Evolutionary conservation across 352 stramenopile genomes (phyloP), one percentile per base, ranked within the genome.

Genomic region (Plasmopara viticola): DNA sequence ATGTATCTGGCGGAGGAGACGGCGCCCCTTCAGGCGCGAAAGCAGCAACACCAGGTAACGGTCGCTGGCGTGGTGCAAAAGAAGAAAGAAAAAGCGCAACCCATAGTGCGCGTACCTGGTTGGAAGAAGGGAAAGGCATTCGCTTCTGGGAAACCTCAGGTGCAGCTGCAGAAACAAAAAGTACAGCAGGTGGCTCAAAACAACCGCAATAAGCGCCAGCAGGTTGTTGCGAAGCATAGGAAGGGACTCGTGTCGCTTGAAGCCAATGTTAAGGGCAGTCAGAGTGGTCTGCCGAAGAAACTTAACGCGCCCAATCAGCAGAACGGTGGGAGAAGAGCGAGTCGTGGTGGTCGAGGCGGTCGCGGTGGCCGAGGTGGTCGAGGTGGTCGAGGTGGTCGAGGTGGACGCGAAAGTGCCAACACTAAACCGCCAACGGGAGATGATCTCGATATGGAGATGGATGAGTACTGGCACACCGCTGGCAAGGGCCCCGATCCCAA

Each of bases 401-500:
- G 68, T 0, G 63, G 68, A 2, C 63, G 63, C 35, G 66, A 56
- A 53, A 64, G 64, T 13, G 31, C 38, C 20, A 85, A 85, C 44
- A 9, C 46, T 44, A 86, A 87, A 46, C 60, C 58, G 15, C 50
- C 74, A 5, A 90, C 68, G 6, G 74, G 68, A 43, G 80, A 90
- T 38, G 84, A 95, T 47, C 66, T 95, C 40, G 86, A 95, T 48
- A 70, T 90, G 50, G 81, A 95, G 46, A 92, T 95, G 84, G 86
- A 93, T 55, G 51, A 73, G 57, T 95, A 96, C 64, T 96, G 86
- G 86, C 77, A 90, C 48, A 57, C 90, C 54, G 86, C 76, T 17
- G 86, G 86, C 25, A 96, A 96, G 60, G 86, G 86, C 20, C 86
- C 85, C 8, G 84, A 96, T 51, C 86, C 86, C 6, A 84, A 95